A percentile compares a stretch with the other conserved stretches of the same genome.
phyloP scores from a whole-genome alignment of 73 alveolate genomes.

The Paramecium biaurelia region DNA sequence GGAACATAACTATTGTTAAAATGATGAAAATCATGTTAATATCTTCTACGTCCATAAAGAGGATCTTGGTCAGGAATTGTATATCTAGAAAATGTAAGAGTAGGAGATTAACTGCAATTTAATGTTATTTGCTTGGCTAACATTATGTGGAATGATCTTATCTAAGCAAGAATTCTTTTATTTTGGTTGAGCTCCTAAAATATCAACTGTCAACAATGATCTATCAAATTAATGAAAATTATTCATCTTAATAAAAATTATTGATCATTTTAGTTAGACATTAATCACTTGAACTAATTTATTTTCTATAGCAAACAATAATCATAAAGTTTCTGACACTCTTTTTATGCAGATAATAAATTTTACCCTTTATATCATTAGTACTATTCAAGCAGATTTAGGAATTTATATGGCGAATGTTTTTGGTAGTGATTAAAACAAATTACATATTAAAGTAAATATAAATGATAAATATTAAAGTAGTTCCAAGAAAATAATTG shows the following conservation, averaged over 20 bases:
- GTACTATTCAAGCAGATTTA: too few relatives aligned
- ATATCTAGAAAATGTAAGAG: neutral
- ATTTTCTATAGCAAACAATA: too few relatives aligned
- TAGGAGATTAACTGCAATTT: neutral
- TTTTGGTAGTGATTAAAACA: too few relatives aligned
- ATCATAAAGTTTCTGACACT: too few relatives aligned
- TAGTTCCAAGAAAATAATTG: too few relatives aligned
- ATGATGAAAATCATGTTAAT: constrained; percentile 37
- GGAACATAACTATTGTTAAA: neutral
- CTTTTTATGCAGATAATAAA: too few relatives aligned
- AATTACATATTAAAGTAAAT: too few relatives aligned
- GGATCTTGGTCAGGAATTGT: neutral
- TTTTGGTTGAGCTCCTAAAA: constrained; percentile 23
- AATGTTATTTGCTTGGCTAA: neutral
- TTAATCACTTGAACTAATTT: too few relatives aligned
- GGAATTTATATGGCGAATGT: too few relatives aligned
- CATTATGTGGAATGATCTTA: neutral
- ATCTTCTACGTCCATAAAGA: neutral
- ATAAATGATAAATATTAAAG: too few relatives aligned
- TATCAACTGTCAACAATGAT: constrained; percentile 27
- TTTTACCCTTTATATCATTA: too few relatives aligned
- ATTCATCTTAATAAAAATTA: neutral
- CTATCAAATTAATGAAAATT: constrained; percentile 12
- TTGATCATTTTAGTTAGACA: neutral
- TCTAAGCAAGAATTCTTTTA: neutral